Conservation (phyloP, 139 green algal species). For the Volvox africanus region DNA sequence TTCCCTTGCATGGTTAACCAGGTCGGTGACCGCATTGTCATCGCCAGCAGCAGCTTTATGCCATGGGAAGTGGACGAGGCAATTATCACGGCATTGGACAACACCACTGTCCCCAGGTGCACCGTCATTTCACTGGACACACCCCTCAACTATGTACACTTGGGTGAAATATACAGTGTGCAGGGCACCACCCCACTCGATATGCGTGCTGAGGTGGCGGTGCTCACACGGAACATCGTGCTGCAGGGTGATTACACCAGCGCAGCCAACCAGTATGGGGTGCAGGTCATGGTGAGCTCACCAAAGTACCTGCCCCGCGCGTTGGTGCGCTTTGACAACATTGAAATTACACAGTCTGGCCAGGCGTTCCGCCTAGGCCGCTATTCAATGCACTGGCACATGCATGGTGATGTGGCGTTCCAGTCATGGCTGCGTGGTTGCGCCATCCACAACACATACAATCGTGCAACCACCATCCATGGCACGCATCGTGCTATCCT, state of each 20-base stretch:
- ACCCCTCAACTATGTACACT: slow-evolving; percentile 64
- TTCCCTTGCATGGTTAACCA: background rate
- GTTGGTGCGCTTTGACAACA: slow-evolving; percentile 49
- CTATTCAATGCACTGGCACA: slow-evolving; percentile 86
- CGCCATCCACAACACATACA: slow-evolving; percentile 74
- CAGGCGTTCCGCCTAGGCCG: slow-evolving; percentile 70
- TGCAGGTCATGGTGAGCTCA: slow-evolving; percentile 62
- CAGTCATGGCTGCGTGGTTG: slow-evolving; percentile 64
- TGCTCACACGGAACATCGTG: slow-evolving; percentile 63
- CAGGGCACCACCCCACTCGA: slow-evolving; percentile 50
- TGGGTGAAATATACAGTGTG: slow-evolving; percentile 54
- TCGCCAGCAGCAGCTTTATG: slow-evolving; percentile 67
- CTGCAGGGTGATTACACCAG: slow-evolving; percentile 62
- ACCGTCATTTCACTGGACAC: slow-evolving; percentile 49
- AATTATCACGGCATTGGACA: slow-evolving; percentile 15
- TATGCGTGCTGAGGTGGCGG: slow-evolving; percentile 73
- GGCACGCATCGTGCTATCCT: slow-evolving; percentile 58
- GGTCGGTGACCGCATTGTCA: slow-evolving; percentile 66
- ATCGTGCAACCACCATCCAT: slow-evolving; percentile 79
- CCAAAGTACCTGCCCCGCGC: slow-evolving; percentile 15
- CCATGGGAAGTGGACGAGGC: slow-evolving; percentile 63
- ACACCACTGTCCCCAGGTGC: slow-evolving; percentile 1
- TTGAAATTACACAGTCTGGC: slow-evolving; percentile 60
- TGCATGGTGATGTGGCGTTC: slow-evolving; percentile 65
- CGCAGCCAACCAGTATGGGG: slow-evolving; percentile 59